Evolutionary conservation across 2,329 filamentous ascomycete genomes (phyloP).

Genomic region (Colletotrichum melonis): DNA sequence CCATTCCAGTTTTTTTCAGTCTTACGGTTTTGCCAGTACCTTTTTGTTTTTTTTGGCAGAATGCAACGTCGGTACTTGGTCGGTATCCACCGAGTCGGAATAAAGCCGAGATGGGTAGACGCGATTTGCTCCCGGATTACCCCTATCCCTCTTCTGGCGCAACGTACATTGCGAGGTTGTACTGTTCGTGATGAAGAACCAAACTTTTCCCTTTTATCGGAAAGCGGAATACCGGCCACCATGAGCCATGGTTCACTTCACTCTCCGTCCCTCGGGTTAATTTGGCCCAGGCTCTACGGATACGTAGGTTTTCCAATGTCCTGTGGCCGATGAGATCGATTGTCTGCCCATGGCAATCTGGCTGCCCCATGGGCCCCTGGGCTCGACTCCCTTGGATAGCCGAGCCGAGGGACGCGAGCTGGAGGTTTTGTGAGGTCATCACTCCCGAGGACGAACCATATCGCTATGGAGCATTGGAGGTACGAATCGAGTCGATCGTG

Average conservation of each 20-base stretch:
- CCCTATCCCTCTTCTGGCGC: neutral
- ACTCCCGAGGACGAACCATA: neutral
- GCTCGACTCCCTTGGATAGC: neutral
- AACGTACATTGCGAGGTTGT: neutral
- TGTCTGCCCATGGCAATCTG: neutral
- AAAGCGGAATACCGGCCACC: neutral
- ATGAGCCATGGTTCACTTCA: neutral
- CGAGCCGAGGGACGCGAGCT: neutral
- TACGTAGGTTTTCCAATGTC: neutral
- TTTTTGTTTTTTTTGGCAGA: neutral
- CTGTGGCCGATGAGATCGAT: neutral
- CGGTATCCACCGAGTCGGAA: conserved; percentile 27
- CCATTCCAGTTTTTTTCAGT: neutral
- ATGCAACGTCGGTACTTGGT: conserved; percentile 34
- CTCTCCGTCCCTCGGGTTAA: neutral
- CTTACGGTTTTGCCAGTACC: neutral
- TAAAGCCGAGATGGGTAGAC: conserved; percentile 29
- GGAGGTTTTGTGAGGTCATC: neutral
- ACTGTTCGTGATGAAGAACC: neutral
- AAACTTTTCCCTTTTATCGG: neutral
- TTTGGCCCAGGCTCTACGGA: neutral
- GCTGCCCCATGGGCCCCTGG: neutral
- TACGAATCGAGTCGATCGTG: neutral
- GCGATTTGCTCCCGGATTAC: neutral
- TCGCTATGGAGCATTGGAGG: too few species aligned